Evolutionary conservation across 768 basidiomycete species (phyloP).

Genomic region (Trametes cubensis): DNA sequence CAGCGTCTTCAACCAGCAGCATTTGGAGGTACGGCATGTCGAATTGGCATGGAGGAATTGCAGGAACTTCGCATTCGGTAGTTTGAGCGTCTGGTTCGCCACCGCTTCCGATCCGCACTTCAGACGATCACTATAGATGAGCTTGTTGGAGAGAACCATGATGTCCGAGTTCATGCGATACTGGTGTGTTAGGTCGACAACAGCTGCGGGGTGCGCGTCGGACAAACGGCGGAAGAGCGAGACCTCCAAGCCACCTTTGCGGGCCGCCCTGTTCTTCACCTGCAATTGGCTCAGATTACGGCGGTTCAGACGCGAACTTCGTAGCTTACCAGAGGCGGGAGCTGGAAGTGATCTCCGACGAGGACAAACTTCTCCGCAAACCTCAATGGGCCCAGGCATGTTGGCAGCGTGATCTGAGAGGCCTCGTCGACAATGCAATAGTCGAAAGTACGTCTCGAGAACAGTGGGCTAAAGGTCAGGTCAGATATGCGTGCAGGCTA

Average conservation of each 20-base stretch:
- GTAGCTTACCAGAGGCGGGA: slow-evolving; percentile 81
- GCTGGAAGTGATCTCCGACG: slow-evolving; percentile 96
- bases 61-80: slow-evolving; percentile 54
- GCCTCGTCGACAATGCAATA: slow-evolving; percentile 99
- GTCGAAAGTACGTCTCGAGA: slow-evolving; percentile 84
- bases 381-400: slow-evolving; percentile 90
- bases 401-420: slow-evolving; percentile 95
- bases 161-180: slow-evolving; percentile 98
- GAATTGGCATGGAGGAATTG: slow-evolving; percentile 45
- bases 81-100: slow-evolving; percentile 55
- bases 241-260: slow-evolving; percentile 83
- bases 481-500: slow-evolving; percentile 4
- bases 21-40: slow-evolving; percentile 40
- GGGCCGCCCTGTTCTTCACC: slow-evolving; percentile 82
- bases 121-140: slow-evolving; percentile 81
- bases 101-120: slow-evolving; percentile 77
- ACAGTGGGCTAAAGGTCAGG: slow-evolving; percentile 68
- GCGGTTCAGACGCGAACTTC: not conserved
- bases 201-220: slow-evolving; percentile 82
- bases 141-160: slow-evolving; percentile 85
- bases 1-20: slow-evolving; percentile 80
- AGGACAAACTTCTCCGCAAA: slow-evolving; percentile 90
- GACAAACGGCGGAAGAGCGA: slow-evolving; percentile 90
- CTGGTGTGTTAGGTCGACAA: slow-evolving; percentile 84
- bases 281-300: slow-evolving; percentile 33